Base-by-base conservation (phyloP, 2,329 filamentous ascomycete genomes). In the Myriosclerotinia scirpicola region DNA sequence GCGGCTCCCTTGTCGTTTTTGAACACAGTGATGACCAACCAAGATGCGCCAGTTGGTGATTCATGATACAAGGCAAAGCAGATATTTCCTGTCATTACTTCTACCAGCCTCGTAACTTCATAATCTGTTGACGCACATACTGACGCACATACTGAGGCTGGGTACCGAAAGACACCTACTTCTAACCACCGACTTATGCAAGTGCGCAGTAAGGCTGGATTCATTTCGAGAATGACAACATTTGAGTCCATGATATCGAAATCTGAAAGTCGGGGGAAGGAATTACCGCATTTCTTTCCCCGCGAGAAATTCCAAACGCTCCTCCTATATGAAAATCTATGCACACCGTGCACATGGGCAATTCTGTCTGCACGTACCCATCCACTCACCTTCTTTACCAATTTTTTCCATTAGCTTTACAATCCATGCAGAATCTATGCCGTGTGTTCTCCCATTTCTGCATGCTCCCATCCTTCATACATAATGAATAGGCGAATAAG, bases 131-230 rank as follows among this genome's bases (percentile, higher is more conserved):
- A 60, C 44, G 44, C n/a, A 50, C 3, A 50, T 12, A 48, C 38
- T 22, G 12, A 60, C 44, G 44, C n/a, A 50, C 3, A 50, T 12
- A 48, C 38, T 60, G 44, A 38, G 58, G 20, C 58, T 50, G 58
- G 30, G 30, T 22, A n/a, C 34, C 20, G 5, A 50, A 50, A 38
- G 44, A 38, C n/a, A 20, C 44, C 17, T 60, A 9, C 30, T 38
- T 38, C 44, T 30, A 60, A 20, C 30, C 7, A 50, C 42, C 17
- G 8, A 36, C 30, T 17, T 38, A 4, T 14, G 44, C 44, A 60
- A 60, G 8, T 38, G 12, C 46, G 22, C 38, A 22, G 4, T 26
- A 58, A 44, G 22, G 4, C 22, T 42, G 15, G 2, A 44, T 58
- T 44, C 30, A 2, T 3, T 36, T 50, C 20, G 30, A 48, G 42